phyloP scores from a whole-genome alignment of 2,329 filamentous ascomycete species.

The Phyllosticta citriasiana region DNA sequence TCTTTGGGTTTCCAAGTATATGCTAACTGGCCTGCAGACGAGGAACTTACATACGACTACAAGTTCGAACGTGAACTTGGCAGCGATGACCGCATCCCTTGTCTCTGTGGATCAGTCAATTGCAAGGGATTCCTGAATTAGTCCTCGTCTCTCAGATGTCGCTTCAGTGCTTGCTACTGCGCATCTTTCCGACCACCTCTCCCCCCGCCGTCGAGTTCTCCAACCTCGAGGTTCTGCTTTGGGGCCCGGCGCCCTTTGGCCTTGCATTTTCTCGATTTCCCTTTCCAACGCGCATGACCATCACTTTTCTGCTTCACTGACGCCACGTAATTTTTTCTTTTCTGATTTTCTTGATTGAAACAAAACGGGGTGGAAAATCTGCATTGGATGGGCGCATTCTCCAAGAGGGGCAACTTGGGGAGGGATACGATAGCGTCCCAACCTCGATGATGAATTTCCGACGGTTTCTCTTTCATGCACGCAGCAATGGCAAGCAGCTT shows the following conservation, averaged over 20 bases:
- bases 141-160: not conserved
- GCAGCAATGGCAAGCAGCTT: not conserved
- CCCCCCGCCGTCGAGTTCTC: not conserved
- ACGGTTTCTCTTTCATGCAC: not conserved
- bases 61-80: constrained; percentile 98
- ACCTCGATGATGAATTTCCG: not conserved
- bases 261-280: not conserved
- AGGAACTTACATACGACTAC: constrained; percentile 99
- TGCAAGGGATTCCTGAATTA: constrained; percentile 99
- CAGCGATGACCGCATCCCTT: constrained; percentile 90
- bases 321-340: not conserved
- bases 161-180: not conserved
- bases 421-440: not conserved
- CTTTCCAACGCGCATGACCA: not conserved
- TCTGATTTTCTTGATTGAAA: not conserved
- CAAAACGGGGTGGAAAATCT: not conserved
- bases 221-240: not conserved
- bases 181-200: not conserved
- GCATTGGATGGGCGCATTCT: not conserved
- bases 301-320: not conserved
- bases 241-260: not conserved
- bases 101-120: constrained; percentile 87
- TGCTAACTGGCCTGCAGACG: constrained; percentile 51
- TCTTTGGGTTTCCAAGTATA: not conserved
- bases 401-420: not conserved